phyloP scores from a whole-genome alignment of 2,329 filamentous ascomycete species.

The Cadophora gregata region DNA sequence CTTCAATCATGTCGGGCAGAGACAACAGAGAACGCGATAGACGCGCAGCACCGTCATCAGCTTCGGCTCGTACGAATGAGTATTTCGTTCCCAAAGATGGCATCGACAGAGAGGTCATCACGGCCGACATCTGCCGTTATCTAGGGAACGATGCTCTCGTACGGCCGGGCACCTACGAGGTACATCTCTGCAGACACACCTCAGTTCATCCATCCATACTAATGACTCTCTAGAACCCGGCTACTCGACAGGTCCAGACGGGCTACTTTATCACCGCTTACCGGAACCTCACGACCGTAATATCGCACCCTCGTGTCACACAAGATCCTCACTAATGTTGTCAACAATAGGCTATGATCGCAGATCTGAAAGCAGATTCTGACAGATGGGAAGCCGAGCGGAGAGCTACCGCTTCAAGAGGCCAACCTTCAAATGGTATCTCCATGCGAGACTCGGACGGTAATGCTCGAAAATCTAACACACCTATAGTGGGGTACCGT shows the following conservation, averaged over 20 bases:
- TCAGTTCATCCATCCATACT: slow-evolving; percentile 17
- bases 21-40: slow-evolving; percentile 38
- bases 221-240: slow-evolving; percentile 53
- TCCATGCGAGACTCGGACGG: slow-evolving; percentile 42
- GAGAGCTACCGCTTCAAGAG: slow-evolving; percentile 39
- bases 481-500: slow-evolving; percentile 45
- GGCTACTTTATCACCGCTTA: slow-evolving; percentile 83
- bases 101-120: slow-evolving; percentile 84
- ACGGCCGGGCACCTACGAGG: slow-evolving; percentile 75
- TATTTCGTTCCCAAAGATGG: slow-evolving; percentile 82
- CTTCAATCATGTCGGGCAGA: slow-evolving; percentile 37
- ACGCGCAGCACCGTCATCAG: slow-evolving; percentile 45
- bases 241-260: slow-evolving; percentile 64
- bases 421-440: slow-evolving; percentile 45
- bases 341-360: slow-evolving; percentile 56
- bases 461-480: slow-evolving; percentile 46
- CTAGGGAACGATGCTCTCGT: slow-evolving; percentile 83
- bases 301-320: slow-evolving; percentile 35
- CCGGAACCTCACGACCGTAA: slow-evolving; percentile 77
- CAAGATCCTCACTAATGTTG: slow-evolving; percentile 31
- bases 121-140: slow-evolving; percentile 83
- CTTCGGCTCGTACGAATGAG: slow-evolving; percentile 67
- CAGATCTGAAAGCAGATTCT: slow-evolving; percentile 59
- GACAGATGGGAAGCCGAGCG: slow-evolving; percentile 53
- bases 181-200: slow-evolving; percentile 49